Evolutionary conservation across 2,329 filamentous ascomycete genomes (phyloP), one percentile per base, ranked within the genome.

Genomic region (Triangularia setosa): DNA sequence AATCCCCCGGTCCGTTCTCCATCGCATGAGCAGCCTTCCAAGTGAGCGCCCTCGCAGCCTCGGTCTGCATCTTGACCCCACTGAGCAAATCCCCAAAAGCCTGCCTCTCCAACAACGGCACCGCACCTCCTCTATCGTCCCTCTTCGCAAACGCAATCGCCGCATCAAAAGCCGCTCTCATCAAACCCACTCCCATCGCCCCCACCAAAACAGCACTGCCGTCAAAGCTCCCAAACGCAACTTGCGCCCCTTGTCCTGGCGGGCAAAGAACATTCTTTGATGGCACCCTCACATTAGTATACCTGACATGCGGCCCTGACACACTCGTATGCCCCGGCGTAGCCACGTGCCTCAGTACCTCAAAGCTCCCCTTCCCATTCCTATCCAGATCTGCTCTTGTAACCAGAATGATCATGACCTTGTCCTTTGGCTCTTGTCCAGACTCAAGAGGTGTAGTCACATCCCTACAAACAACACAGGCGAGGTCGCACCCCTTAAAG

Each of bases 101-200:
- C 68, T 86, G 83, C 16, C 79, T 76, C 64, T 81, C 73, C 6
- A 84, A 70, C 44, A 86, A 75, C 0, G 77, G 74, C 27, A 77
- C 74, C 0, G 73, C 77, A 1, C 83, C 83, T 16, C 80, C 75
- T 1, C 83, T 74, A 1, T 72, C 68, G n/a, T 85, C 78, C 0
- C 61, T 60, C 68, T 81, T 83, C 1, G 81, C 81, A 65, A 84
- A 86, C 1, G 69, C 67, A 1, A 86, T 72, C 1, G 82, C 82
- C 0, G 78, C 77, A 14, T 84, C 82, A 66, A 86, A 86, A 0
- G 79, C 78, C 0, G 80, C 78, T 0, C 83, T 78, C 81, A 84
- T 83, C 48, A 86, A 73, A 1, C 82, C 81, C 0, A 83, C 80
- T 9, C 76, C 76, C 79, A 86, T 85, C 2, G 83, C 83, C 1